A percentile compares a stretch with the other conserved stretches of the same genome.
These are phyloP conservation scores for Effrenium voratum DNA, from an alignment of 73 alveolate species.

Conservation along the genomic window DNA sequence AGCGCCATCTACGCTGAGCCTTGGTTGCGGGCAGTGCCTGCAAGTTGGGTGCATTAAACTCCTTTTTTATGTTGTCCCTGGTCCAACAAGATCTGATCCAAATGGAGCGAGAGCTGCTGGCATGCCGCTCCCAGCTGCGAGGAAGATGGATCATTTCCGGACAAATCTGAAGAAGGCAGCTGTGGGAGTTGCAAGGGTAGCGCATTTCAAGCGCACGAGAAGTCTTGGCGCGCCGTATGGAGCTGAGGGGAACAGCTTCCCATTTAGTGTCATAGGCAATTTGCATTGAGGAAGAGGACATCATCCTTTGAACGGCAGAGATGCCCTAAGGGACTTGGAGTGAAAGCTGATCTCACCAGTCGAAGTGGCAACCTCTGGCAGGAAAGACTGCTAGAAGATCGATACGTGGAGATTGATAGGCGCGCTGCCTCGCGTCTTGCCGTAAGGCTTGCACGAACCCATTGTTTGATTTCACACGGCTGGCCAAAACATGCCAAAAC, in stretches of 20 bases:
- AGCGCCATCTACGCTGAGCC: constrained; percentile 84
- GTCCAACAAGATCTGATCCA: not conserved
- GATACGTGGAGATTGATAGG: constrained; percentile 92
- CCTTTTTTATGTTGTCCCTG: not conserved
- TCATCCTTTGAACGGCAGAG: no score
- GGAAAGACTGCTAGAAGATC: constrained; percentile 72
- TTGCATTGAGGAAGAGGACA: no score
- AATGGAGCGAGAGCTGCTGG: not conserved
- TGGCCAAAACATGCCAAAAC: not conserved
- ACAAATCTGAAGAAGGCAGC: constrained; percentile 67
- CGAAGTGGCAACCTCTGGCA: not conserved
- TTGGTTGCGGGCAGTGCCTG: not conserved
- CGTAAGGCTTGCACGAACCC: not conserved
- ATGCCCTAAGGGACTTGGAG: not conserved
- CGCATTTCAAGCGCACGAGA: not conserved
- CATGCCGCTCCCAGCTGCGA: not conserved
- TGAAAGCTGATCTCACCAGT: not conserved
- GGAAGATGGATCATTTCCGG: constrained; percentile 87
- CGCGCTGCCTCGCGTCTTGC: not conserved
- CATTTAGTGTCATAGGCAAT: no score
- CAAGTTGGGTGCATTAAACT: not conserved
- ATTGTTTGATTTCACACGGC: not conserved
- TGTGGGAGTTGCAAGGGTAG: not conserved
- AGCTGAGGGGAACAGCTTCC: no score
- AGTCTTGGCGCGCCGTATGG: not conserved